Evolutionary conservation across 495 filamentous ascomycete species (phyloP), one percentile per base, ranked within the genome.

Genomic region (Trichoderma parareesei): DNA sequence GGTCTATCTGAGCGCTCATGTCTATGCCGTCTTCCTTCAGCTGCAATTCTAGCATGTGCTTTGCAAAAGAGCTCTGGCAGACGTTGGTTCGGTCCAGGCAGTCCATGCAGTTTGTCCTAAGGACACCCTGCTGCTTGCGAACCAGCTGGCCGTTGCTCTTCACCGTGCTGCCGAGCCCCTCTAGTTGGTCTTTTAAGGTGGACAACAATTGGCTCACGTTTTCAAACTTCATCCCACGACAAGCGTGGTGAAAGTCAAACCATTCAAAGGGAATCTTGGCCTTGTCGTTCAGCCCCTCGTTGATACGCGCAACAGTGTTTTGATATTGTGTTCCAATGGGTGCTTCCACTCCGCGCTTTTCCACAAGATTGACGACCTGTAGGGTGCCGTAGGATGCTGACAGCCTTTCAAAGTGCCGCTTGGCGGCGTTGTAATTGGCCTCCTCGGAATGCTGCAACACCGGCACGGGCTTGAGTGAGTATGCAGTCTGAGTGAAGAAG

Each of bases 71-170:
- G 69, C 89, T 92, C 75, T 97, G 93, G 27, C 92, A 91, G 40
- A 97, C 91, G 66, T 96, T 96, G 3, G 93, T 97, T 38, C 92
- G 86, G 70, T 97, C 93, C 14, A 98, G 82, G 69, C 93, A 98
- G 70, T 98, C 93, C 93, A 98, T 98, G 74, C 93, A 98, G 71
- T 98, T 97, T 3, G 91, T 97, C 63, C 93, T 79, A 14, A 97
- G 70, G 13, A 96, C 84, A 3, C 92, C 93, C 20, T 74, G 79
- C 70, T 97, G 93, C 49, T 71, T 80, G 8, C 71, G 66, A 27
- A 79, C 68, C 7, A 86, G 66, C 9, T 72, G 72, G 14, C 80
- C 82, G 37, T 81, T 74, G 16, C 79, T 76, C 43, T 85, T 74
- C 1, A 88, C 81, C 0, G 85, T 87, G 67, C 85, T 89, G 10